Conservation (phyloP, 31 red algal species). For the Asparagopsis taxiformis region DNA sequence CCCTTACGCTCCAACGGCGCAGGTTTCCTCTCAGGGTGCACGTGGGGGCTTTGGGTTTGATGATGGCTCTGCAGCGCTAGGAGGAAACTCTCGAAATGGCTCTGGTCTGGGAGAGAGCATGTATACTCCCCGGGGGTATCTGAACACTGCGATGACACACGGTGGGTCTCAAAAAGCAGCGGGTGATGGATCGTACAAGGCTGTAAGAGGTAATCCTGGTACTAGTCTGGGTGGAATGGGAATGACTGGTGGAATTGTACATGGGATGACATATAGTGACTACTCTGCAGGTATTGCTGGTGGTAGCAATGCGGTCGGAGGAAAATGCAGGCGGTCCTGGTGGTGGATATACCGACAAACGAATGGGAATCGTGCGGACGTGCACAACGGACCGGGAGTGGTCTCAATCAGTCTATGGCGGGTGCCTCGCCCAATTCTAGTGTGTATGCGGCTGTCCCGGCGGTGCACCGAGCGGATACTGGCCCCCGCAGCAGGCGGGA, state of each 20-base stretch:
- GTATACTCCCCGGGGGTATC: slow-evolving; percentile 69
- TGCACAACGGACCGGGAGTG: slow-evolving; percentile 7
- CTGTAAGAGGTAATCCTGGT: slow-evolving; percentile 33
- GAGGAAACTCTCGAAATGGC: slow-evolving; percentile 38
- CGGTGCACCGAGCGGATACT: slow-evolving; percentile 55
- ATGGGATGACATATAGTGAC: slow-evolving; percentile 46
- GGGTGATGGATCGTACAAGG: slow-evolving; percentile 41
- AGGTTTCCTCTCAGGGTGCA: slow-evolving; percentile 59
- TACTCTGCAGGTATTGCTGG: slow-evolving; percentile 45
- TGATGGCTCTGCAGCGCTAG: slow-evolving; percentile 42
- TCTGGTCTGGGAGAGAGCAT: slow-evolving; percentile 72
- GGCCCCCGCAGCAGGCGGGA: slow-evolving; percentile 27
- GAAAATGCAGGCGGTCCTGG: slow-evolving; percentile 15
- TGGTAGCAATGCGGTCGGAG: slow-evolving; percentile 39
- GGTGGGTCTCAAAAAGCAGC: slow-evolving; percentile 25
- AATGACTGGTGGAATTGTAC: slow-evolving; percentile 44
- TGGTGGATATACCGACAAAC: slow-evolving; percentile 39
- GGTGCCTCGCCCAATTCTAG: slow-evolving; percentile 46
- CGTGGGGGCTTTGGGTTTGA: slow-evolving; percentile 82
- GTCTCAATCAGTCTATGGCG: slow-evolving; percentile 23
- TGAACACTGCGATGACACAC: slow-evolving; percentile 47
- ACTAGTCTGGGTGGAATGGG: slow-evolving; percentile 51
- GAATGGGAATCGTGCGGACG: slow-evolving; percentile 17
- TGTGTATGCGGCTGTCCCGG: slow-evolving; percentile 41
- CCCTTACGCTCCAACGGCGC: slow-evolving; percentile 45